Evolutionary conservation across 768 basidiomycete species (phyloP), one percentile per base, ranked within the genome.

Genomic region (Hysterangium stoloniferum): DNA sequence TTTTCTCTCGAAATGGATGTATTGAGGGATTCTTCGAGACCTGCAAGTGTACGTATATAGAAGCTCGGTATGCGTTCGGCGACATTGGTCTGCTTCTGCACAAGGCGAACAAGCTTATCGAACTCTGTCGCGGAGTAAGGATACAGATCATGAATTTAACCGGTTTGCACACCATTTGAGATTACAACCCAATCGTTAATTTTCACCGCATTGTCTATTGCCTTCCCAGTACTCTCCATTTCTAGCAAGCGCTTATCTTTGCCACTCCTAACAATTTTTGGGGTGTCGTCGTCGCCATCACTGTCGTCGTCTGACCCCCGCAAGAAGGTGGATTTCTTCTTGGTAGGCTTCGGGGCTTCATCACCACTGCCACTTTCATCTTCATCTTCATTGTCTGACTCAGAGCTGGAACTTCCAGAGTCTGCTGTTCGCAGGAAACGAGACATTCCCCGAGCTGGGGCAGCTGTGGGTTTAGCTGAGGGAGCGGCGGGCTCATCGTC

Each of bases 121-220:
- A 94, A 96, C 68, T 98, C 96, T 96, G 64, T 7, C 19, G 38
- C 3, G 35, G 34, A 40, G 27, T 34, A n/a, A 22, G 29, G 43
- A 24, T 44, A 60, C 38, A 41, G 45, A 35, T 22, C 45, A 42
- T 27, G 46, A 25, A 35, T 7, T 46, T 37, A n/a, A 37, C 31
- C 12, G 25, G 17, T 27, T 11, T 41, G 65, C 80, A 50, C 59
- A 92, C 94, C 94, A 53, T 78, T 84, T 19, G 86, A 90, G 59
- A 92, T 94, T 25, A 80, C 81, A 22, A 84, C 82, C 96, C 96
- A 99, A 68, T 99, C 93, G 60, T 94, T 95, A 58, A 95, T 94
- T 74, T 89, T 95, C 55, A 88, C 73, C 17, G 85, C 93, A 63
- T 99, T 98, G 41, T 95, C 90, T 72, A 98, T 96, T 41, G 74